A percentile compares a stretch with the other conserved stretches of the same genome.
Evolutionary conservation across 306 rosid genomes (phyloP).

Genomic region (Quercus alba): DNA sequence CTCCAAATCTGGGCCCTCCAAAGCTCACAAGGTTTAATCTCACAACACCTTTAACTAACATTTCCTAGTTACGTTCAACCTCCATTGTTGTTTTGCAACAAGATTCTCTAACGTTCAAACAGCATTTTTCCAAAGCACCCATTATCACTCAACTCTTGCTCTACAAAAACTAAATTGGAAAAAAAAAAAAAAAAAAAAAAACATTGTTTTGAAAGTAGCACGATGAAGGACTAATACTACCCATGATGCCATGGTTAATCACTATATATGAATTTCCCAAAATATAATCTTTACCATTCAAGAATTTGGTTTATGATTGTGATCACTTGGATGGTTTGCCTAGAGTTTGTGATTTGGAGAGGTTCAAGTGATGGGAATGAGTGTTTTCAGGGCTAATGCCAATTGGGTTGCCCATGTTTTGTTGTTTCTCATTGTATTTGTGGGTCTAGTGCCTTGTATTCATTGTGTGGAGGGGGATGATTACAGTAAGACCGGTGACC

Average conservation of each 20-base stretch:
- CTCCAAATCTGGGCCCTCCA: constrained; percentile 33
- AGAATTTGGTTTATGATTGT: not conserved
- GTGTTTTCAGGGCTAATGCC: constrained; percentile 32
- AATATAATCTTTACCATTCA: not conserved
- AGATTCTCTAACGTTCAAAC: not conserved
- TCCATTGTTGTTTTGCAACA: constrained; percentile 8
- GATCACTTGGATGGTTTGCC: constrained; percentile 23
- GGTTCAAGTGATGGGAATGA: constrained; percentile 35
- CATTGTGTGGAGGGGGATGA: constrained; percentile 35
- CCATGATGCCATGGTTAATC: constrained; percentile 21
- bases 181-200: no score
- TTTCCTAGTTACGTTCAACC: not conserved
- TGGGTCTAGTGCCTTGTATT: constrained; percentile 24
- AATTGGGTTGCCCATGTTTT: constrained; percentile 19
- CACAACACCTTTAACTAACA: constrained; percentile 11
- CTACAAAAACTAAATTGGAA: not conserved
- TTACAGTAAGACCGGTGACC: constrained; percentile 8
- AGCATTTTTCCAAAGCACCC: not conserved
- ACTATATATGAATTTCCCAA: not conserved
- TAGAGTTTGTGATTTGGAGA: constrained; percentile 22
- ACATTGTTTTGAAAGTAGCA: not conserved
- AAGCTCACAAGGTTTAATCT: constrained; percentile 6
- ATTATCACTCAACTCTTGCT: not conserved
- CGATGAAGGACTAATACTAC: not conserved
- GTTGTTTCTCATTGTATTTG: constrained; percentile 25